phyloP scores from a whole-genome alignment of 1,284 basidiomycete species.

The Taiwanofungus camphoratus region DNA sequence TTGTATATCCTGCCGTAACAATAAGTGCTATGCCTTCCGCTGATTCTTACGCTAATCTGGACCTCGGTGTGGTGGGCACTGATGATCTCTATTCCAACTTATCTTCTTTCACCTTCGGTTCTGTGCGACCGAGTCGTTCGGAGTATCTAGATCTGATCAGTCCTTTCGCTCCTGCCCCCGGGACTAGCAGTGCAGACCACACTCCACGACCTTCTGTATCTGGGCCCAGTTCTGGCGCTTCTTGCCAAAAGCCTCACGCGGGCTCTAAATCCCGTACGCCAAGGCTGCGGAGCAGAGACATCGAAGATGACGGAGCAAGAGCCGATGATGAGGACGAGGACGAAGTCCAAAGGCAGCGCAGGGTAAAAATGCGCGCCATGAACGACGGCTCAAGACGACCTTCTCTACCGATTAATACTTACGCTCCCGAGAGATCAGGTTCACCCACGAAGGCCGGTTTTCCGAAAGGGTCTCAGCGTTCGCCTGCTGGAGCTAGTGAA shows the following conservation, averaged over 20 bases:
- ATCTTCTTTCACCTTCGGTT: conserved; percentile 36
- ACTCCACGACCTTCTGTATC: conserved; percentile 34
- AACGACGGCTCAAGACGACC: conserved; percentile 41
- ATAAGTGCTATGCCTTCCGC: conserved; percentile 8
- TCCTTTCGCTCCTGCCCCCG: conserved; percentile 25
- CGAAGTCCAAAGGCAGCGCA: conserved; percentile 25
- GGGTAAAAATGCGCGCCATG: conserved; percentile 42
- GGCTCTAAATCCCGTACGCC: conserved; percentile 17
- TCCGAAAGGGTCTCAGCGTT: background rate
- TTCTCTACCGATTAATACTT: conserved; percentile 35
- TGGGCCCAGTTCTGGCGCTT: conserved; percentile 16
- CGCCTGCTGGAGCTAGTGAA: conserved; percentile 1
- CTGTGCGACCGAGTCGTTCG: conserved; percentile 23
- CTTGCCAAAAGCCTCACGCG: background rate
- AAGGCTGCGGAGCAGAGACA: conserved; percentile 13
- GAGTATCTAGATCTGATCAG: conserved; percentile 25
- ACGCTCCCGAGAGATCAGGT: conserved; percentile 8
- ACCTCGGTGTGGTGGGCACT: conserved; percentile 13
- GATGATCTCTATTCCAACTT: conserved; percentile 35
- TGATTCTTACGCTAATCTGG: conserved; percentile 11
- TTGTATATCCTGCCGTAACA: conserved; percentile 13
- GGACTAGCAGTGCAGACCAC: conserved; percentile 24
- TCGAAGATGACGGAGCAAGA: conserved; percentile 23
- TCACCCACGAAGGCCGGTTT: conserved; percentile 1
- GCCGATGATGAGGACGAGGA: conserved; percentile 31